A percentile compares a stretch with the other conserved stretches of the same genome.
phyloP scores from a whole-genome alignment of 2,329 filamentous ascomycete species.

The Cladosporium sp. region DNA sequence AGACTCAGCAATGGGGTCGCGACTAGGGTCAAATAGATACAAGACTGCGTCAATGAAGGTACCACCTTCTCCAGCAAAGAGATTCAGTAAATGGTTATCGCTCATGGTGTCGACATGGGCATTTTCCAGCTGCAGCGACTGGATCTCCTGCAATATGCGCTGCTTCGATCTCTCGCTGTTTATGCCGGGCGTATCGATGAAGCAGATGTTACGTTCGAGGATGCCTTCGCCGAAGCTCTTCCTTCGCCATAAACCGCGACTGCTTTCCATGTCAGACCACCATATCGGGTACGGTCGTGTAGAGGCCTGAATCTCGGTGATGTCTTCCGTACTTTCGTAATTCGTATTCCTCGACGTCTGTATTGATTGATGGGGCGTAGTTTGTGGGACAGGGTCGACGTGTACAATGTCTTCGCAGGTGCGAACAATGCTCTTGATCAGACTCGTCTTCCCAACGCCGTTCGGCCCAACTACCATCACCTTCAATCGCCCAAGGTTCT shows the following conservation, averaged over 20 bases:
- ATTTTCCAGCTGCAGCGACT: conserved; percentile 9
- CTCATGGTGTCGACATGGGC: conserved; percentile 58
- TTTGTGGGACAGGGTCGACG: conserved; percentile 58
- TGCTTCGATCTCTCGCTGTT: conserved; percentile 55
- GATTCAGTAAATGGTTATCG: conserved; percentile 68
- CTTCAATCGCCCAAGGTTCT: conserved; percentile 78
- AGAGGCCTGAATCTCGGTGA: conserved; percentile 43
- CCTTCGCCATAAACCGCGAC: conserved; percentile 55
- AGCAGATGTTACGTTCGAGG: conserved; percentile 87
- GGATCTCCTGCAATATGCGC: conserved; percentile 31
- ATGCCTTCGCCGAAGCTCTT: conserved; percentile 72
- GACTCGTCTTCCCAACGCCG: conserved; percentile 80
- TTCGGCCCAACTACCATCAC: conserved; percentile 78
- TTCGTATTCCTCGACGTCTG: conserved; percentile 10
- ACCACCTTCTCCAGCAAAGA: conserved; percentile 78
- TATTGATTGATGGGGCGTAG: conserved; percentile 32
- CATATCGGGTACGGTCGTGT: conserved; percentile 71
- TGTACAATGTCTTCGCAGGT: conserved; percentile 89
- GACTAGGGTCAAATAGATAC: conserved; percentile 69
- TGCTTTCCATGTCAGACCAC: conserved; percentile 77
- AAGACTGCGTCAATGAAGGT: conserved; percentile 80
- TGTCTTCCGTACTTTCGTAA: conserved; percentile 14
- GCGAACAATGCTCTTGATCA: conserved; percentile 85
- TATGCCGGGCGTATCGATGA: conserved; percentile 77
- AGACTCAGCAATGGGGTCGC: conserved; percentile 1